Base-by-base conservation (phyloP, 1,139 yeast species). In the Taiozyma sp. region DNA sequence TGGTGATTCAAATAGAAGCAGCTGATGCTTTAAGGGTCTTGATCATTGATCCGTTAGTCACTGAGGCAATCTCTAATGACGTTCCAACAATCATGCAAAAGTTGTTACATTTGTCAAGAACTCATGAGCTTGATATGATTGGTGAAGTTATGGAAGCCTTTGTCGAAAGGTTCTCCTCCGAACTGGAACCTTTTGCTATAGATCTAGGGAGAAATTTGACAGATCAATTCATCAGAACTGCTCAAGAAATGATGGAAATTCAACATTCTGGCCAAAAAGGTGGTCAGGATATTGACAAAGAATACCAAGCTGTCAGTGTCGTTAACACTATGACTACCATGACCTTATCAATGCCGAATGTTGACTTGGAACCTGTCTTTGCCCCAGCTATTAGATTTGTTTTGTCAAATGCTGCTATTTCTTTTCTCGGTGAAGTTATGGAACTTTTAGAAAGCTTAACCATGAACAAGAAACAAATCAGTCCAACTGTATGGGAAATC, bases 101-200 rank as follows among this genome's bases (percentile, higher is more conserved):
- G 59, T 71, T 95, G 53, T 73, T 93, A 59, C 83, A 81, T 47
- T 69, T 93, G 46, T 85, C 95, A 16, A 85, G 88, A 65, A 83
- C 83, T 55, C 83, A 90, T 58, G 99, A 93, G 63, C 81, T 85
- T 58, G 99, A 93, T 65, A 80, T 90, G 43, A 75, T 93, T 32
- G 80, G 95, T 13, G 87, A 84, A 48, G 96, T 93, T 26, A 90
- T 95, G 86, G 98, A 93, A 69, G 93, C 90, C 53, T 88, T 95
- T 66, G 97, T 93, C 35, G 97, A 90, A 62, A 80, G 80, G 52
- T 95, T 88, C 67, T 79, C 96, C 1, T 87, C 82, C 54, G 96
- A 91, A 68, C 74, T 93, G 55, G 89, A 91, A 54, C 98, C 98
- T 35, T 93, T 91, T 71, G 97, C 98, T 0, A 80, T 83, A 45